Percentiles rank a stretch among this genome's conserved stretches.
Evolutionary conservation across 805 yeast species (phyloP).

Genomic region (Kodamaea nitidulidarum): DNA sequence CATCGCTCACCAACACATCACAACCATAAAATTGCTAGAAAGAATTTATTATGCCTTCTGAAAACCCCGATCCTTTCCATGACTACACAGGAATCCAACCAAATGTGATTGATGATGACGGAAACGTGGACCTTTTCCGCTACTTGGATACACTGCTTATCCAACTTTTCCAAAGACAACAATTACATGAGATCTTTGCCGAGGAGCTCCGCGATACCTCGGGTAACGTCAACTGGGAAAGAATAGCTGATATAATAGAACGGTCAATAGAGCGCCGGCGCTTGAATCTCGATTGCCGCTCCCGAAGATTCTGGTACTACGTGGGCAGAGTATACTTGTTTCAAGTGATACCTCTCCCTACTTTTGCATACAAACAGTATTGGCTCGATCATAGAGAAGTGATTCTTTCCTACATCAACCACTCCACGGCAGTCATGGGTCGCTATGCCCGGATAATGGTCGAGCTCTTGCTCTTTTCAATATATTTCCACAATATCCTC

Average conservation of each 20-base stretch:
- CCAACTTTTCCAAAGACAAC: slow-evolving; percentile 18
- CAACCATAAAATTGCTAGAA: too few species aligned
- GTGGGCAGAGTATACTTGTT: slow-evolving; percentile 8
- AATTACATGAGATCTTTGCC: slow-evolving; percentile 12
- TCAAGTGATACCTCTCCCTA: slow-evolving; percentile 9
- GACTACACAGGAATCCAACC: neutral
- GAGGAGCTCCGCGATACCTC: slow-evolving; percentile 9
- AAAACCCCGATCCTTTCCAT: too few species aligned
- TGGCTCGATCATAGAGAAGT: slow-evolving; percentile 12
- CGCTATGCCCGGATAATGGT: slow-evolving; percentile 8
- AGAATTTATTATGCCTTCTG: too few species aligned
- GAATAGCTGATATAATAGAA: slow-evolving; percentile 2
- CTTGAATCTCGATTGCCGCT: slow-evolving; percentile 6
- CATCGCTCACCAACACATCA: too few species aligned
- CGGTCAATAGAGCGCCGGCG: slow-evolving; percentile 16
- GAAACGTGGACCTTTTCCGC: slow-evolving; percentile 18
- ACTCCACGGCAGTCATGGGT: neutral
- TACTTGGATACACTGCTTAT: slow-evolving; percentile 19
- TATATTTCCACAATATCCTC: slow-evolving; percentile 19
- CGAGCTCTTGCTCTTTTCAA: slow-evolving; percentile 11
- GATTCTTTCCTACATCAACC: slow-evolving; percentile 1
- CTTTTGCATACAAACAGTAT: slow-evolving; percentile 15
- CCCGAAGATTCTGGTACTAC: slow-evolving; percentile 8
- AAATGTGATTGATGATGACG: slow-evolving; percentile 8
- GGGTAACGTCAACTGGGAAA: slow-evolving; percentile 12